phyloP scores from a whole-genome alignment of 108 stramenopile genomes.

The Nitzschia palea region DNA sequence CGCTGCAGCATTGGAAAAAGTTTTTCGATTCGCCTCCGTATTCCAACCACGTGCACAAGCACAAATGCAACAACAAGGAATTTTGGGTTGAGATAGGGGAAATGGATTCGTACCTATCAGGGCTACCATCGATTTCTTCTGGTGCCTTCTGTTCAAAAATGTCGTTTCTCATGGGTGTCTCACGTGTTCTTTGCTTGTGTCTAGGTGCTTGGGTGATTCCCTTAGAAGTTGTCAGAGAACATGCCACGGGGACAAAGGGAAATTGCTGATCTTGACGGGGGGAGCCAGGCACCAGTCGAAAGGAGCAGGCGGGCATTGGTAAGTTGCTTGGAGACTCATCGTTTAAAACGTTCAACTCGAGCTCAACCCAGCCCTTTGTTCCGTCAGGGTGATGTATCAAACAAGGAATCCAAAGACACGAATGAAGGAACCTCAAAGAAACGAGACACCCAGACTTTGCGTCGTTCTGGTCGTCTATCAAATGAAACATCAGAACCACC shows the following conservation, averaged over 20 bases:
- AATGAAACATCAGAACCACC: background rate
- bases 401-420: constrained; percentile 11
- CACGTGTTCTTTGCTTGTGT: background rate
- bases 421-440: background rate
- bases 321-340: background rate
- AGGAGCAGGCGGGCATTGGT: constrained; percentile 15
- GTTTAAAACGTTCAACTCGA: background rate
- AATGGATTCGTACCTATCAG: no score
- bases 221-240: background rate
- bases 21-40: no score
- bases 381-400: constrained; percentile 28
- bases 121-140: no score
- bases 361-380: background rate
- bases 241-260: background rate
- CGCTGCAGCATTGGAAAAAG: no score
- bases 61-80: no score
- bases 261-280: background rate
- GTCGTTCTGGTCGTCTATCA: constrained; percentile 26
- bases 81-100: no score
- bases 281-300: background rate
- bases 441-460: background rate
- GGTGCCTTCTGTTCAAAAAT: no score
- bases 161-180: no score
- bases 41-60: no score
- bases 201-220: background rate